Percentiles rank a stretch among this genome's conserved stretches.
These are phyloP conservation scores for Adiantum capillusveneris DNA, from an alignment of 75 land plant genomes.

Conservation along the genomic window DNA sequence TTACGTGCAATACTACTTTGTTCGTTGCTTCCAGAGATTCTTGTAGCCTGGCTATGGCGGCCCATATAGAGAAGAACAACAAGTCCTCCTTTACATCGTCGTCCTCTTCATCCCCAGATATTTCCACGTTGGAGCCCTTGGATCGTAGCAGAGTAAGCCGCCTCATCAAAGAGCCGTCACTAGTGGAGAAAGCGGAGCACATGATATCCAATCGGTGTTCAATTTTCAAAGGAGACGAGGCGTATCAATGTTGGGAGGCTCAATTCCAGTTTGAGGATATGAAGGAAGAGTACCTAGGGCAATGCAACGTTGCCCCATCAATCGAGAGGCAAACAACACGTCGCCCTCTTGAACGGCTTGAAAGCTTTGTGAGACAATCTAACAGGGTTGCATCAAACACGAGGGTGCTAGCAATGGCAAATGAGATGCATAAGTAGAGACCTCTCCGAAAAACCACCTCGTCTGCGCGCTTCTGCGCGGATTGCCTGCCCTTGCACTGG, in stretches of 20 bases:
- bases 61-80: too few relatives aligned
- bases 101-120: constrained; percentile 6
- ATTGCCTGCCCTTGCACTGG: too few relatives aligned
- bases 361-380: constrained; percentile 54
- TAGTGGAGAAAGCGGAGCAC: constrained; percentile 55
- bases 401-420: constrained; percentile 33
- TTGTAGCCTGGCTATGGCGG: too few relatives aligned
- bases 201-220: constrained; percentile 54
- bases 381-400: constrained; percentile 47
- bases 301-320: constrained; percentile 17
- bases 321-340: constrained; percentile 24
- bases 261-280: constrained; percentile 73
- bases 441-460: too few relatives aligned
- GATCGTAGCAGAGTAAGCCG: constrained; percentile 43
- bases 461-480: too few relatives aligned
- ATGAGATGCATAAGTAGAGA: constrained; percentile 12
- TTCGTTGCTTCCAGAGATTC: too few relatives aligned
- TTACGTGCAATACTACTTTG: too few relatives aligned
- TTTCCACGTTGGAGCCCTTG: constrained; percentile 66
- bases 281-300: constrained; percentile 38
- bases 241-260: constrained; percentile 74
- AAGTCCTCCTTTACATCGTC: neutral
- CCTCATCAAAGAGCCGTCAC: constrained; percentile 40
- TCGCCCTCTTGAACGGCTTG: constrained; percentile 46
- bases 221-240: constrained; percentile 69